Percentiles rank a stretch among this genome's conserved stretches.
Evolutionary conservation across 495 filamentous ascomycete genomes (phyloP).

Genomic region (Chaetomium tenue): DNA sequence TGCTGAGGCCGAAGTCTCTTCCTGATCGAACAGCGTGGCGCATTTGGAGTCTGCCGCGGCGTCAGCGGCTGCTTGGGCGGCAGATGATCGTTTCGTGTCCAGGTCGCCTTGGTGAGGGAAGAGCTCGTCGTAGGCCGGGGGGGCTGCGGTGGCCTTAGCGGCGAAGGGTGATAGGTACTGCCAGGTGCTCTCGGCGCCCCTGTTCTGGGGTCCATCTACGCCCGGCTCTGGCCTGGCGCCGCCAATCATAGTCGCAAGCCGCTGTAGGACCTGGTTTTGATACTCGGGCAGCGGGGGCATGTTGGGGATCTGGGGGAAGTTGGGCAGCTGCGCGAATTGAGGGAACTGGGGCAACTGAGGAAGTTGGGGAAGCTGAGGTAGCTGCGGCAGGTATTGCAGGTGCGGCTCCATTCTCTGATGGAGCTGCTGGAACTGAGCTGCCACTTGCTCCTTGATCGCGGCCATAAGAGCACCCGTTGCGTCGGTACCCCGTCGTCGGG

Average conservation of each 20-base stretch:
- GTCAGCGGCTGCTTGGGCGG: slow-evolving; percentile 62
- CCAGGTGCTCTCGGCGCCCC: slow-evolving; percentile 61
- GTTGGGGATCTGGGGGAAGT: slow-evolving; percentile 36
- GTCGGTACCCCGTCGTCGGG: slow-evolving; percentile 32
- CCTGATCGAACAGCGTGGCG: slow-evolving; percentile 54
- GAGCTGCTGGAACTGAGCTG: slow-evolving; percentile 74
- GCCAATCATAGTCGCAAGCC: slow-evolving; percentile 64
- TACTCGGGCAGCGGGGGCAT: slow-evolving; percentile 69
- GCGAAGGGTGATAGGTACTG: slow-evolving; percentile 61
- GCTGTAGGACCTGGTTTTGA: slow-evolving; percentile 64
- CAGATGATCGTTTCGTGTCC: slow-evolving; percentile 61
- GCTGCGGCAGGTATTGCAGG: slow-evolving; percentile 36
- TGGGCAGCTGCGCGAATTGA: slow-evolving; percentile 29
- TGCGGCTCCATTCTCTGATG: slow-evolving; percentile 61
- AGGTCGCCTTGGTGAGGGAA: slow-evolving; percentile 54
- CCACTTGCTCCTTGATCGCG: slow-evolving; percentile 73
- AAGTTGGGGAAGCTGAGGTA: slow-evolving; percentile 27
- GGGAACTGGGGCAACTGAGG: slow-evolving; percentile 37
- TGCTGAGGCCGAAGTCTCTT: slow-evolving; percentile 26
- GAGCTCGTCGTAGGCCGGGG: slow-evolving; percentile 79
- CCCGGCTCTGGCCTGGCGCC: slow-evolving; percentile 40
- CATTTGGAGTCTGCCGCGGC: slow-evolving; percentile 66
- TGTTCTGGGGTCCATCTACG: slow-evolving; percentile 41
- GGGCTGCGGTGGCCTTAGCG: slow-evolving; percentile 43
- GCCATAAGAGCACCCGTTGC: slow-evolving; percentile 50